Evolutionary conservation across 352 stramenopile genomes (phyloP), one percentile per base, ranked within the genome.

Genomic region (Pythium phragmiticola): DNA sequence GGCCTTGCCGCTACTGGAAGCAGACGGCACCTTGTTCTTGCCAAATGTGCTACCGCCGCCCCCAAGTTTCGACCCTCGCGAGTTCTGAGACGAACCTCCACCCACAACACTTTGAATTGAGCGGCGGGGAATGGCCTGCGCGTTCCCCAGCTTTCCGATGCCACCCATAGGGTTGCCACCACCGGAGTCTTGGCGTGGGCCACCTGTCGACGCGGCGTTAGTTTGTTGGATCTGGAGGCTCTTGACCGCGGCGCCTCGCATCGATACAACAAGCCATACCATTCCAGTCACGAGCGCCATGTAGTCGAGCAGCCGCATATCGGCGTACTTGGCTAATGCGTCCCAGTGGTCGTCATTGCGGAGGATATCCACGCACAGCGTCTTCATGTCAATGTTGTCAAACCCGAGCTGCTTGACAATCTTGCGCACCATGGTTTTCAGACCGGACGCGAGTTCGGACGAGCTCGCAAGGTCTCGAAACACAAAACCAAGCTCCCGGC

Each of bases 341-440:
- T 94, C 84, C 82, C 80, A 90, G 51, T 94, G 84, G 2, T 74
- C 79, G 12, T 89, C 79, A 54, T 94, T 90, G 28, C 82, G 70
- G 6, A 95, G 68, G 28, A 95, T 81, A 12, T 85, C 84, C 21
- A 89, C 79, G 42, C 87, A 94, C 0, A 95, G 58, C 13, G 84
- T 76, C 51, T 90, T 91, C 28, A 92, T 87, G 36, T 95, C 84
- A 42, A 95, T 75, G 57, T 91, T 80, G 43, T 95, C 87, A 37
- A 91, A 95, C 9, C 78, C 85, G 23, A 91, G 45, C 41, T 93
- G 82, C 57, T 90, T 93, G 30, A 92, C 57, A 34, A 90, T 88
- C 70, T 95, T 95, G 13, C 84, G 76, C n/a, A 91, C 77, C 41
- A 92, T 90, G 0, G 86, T 89, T 58, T 94, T 93, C 19, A 95